Base-by-base conservation (phyloP, 2,329 filamentous ascomycete genomes). In the Colletotrichum sp. region DNA sequence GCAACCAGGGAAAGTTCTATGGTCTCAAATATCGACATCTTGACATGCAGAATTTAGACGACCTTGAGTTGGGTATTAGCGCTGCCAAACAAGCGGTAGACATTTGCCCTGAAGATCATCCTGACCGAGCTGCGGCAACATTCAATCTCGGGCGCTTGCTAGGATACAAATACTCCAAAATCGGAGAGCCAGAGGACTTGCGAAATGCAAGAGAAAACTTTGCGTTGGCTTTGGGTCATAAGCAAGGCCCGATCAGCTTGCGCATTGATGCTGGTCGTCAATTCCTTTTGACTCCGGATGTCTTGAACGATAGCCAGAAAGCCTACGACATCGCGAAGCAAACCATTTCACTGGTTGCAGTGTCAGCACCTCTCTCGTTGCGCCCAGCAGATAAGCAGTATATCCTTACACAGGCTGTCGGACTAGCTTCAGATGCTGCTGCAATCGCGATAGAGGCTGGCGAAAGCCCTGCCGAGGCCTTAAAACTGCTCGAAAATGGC, bases 401-500 rank as follows among this genome's bases (percentile, higher is more conserved):
- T 25, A n/a, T 75, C 1, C 76, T 82, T 12, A 28, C 52, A 1
- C 5, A 71, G 34, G 67, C 78, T 34, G 61, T 63, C 15, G 79
- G 80, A 1, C 22, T 81, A 3, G 77, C 78, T 5, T 79, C 79
- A 28, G 70, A 78, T 48, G 77, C 79, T 4, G 80, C 81, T 8
- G 80, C 79, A 6, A 68, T 78, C 2, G 77, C 78, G 0, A 59
- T 82, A n/a, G 32, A 71, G 16, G 36, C 70, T 22, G 71, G 61
- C 27, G 74, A 78, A 57, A 25, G 39, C 4, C 59, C 77, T 0
- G 3, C 28, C 15, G 52, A 48, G 5, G 80, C 79, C 0, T 16
- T 83, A 0, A 28, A 68, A 13, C 66, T 80, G 12, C 79, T 83
- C 3, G 82, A 83, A 34, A 75, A 64, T 3, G 81, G 82, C 15